A percentile compares a stretch with the other conserved stretches of the same genome.
phyloP scores from a whole-genome alignment of 179 eudicot species.

The Drosera spatulata region DNA sequence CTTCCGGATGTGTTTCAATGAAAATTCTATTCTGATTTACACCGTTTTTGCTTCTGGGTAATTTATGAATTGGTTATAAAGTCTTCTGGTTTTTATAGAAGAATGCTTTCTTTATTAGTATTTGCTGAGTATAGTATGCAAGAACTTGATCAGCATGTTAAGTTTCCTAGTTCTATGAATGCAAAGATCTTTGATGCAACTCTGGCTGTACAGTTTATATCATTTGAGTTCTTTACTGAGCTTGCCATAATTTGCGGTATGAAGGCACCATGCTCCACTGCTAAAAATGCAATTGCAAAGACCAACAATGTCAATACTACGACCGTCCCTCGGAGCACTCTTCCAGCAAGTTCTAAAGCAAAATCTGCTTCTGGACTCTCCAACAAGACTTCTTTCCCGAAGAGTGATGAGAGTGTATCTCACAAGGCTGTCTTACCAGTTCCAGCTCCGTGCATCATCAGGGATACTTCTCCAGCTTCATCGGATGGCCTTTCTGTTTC shows the following conservation, averaged over 20 bases:
- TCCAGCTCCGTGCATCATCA: slow-evolving; percentile 9
- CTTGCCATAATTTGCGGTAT: not conserved
- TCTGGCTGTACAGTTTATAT: too few relatives aligned
- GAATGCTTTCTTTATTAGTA: too few relatives aligned
- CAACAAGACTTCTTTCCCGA: slow-evolving; percentile 12
- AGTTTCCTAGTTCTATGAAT: too few relatives aligned
- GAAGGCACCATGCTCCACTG: slow-evolving; percentile 46
- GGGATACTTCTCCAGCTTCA: slow-evolving; percentile 45
- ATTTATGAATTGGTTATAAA: too few relatives aligned
- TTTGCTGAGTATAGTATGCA: too few relatives aligned
- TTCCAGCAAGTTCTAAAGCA: slow-evolving; percentile 19
- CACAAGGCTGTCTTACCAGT: slow-evolving; percentile 12
- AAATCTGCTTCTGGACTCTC: slow-evolving; percentile 27
- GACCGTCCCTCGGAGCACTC: slow-evolving; percentile 22
- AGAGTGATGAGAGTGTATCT: slow-evolving; percentile 4
- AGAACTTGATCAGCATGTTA: too few relatives aligned
- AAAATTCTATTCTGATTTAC: too few relatives aligned
- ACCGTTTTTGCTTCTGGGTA: too few relatives aligned
- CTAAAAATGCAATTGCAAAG: slow-evolving; percentile 44
- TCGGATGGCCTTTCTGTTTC: slow-evolving; percentile 52
- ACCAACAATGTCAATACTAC: slow-evolving; percentile 23
- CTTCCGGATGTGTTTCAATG: too few relatives aligned
- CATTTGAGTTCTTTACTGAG: too few relatives aligned
- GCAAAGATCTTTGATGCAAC: too few relatives aligned
- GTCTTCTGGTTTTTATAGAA: too few relatives aligned